Evolutionary conservation across 208 protist genomes (phyloP).

Genomic region (Crithidia brevicula): DNA sequence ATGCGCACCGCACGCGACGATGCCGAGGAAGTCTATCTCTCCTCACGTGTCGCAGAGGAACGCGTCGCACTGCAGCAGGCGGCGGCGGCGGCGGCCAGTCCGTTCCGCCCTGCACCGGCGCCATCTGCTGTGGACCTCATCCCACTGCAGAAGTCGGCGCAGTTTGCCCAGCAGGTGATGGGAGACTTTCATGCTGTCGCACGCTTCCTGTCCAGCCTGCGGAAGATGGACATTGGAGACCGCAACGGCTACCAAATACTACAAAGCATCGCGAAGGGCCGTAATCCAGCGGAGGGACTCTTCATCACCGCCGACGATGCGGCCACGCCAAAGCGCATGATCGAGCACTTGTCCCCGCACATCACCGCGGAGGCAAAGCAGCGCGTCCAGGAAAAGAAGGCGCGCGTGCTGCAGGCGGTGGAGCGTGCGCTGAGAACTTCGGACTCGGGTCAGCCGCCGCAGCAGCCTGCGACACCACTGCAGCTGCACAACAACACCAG

Average conservation of each 20-base stretch:
- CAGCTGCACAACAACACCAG: neutral
- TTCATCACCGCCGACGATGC: conserved; percentile 30
- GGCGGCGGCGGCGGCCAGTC: conserved; percentile 15
- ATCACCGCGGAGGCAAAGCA: conserved; percentile 19
- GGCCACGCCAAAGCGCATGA: conserved; percentile 19
- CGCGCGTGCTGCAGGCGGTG: conserved; percentile 66
- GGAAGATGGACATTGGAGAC: conserved; percentile 74
- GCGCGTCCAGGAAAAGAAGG: conserved; percentile 44
- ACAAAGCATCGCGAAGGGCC: conserved; percentile 40
- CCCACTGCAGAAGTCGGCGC: conserved; percentile 26
- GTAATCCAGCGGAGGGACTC: conserved; percentile 36
- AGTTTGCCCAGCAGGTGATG: conserved; percentile 74
- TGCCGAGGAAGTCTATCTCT: conserved; percentile 52
- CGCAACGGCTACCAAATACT: conserved; percentile 54
- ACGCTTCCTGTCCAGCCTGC: conserved; percentile 69
- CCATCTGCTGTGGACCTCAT: conserved; percentile 12
- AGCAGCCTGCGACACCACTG: neutral
- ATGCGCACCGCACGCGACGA: conserved; percentile 54
- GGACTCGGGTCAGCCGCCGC: neutral
- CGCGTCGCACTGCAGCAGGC: conserved; percentile 14
- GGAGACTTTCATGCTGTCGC: conserved; percentile 64
- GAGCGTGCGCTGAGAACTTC: conserved; percentile 43
- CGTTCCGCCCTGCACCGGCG: neutral
- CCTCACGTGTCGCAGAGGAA: conserved; percentile 23
- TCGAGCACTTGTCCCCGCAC: conserved; percentile 3